Evolutionary conservation across 176 grass and related monocot species (phyloP).

Genomic region (Paspalum notatum): DNA sequence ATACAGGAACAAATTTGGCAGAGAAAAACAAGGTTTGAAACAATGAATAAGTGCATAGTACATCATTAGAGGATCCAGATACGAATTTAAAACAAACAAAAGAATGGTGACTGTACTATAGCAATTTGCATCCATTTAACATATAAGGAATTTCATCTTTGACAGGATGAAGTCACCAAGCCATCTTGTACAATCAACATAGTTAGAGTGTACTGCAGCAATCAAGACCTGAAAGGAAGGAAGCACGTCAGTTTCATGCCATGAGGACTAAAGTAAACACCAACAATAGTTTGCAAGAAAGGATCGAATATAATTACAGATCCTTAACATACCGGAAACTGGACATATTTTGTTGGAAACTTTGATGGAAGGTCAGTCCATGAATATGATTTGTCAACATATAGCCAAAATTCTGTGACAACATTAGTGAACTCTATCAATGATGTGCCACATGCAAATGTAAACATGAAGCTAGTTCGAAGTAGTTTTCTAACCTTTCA

Average conservation of each 20-base stretch:
- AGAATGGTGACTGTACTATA: background rate
- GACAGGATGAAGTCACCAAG: slow-evolving; percentile 96
- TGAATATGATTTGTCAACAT: slow-evolving; percentile 96
- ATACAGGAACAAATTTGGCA: slow-evolving; percentile 12
- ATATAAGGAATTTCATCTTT: slow-evolving; percentile 60
- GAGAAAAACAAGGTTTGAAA: background rate
- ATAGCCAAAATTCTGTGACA: slow-evolving; percentile 83
- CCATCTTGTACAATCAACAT: slow-evolving; percentile 97
- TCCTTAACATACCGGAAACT: slow-evolving; percentile 71
- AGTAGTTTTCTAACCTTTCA: slow-evolving; percentile 69
- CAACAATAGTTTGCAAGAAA: slow-evolving; percentile 17
- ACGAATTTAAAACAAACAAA: background rate
- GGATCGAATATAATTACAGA: slow-evolving; percentile 8
- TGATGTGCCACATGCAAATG: slow-evolving; percentile 10
- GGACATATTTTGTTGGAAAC: slow-evolving; percentile 98
- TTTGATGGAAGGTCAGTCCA: slow-evolving; percentile 95
- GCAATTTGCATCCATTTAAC: slow-evolving; percentile 24
- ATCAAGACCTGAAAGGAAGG: slow-evolving; percentile 63
- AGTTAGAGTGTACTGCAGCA: slow-evolving; percentile 84
- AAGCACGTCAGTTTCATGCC: slow-evolving; percentile 15
- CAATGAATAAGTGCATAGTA: background rate
- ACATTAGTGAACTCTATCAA: slow-evolving; percentile 33
- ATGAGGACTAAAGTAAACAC: background rate
- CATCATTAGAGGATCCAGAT: slow-evolving; percentile 1
- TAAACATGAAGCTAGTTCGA: slow-evolving; percentile 19